phyloP scores from a whole-genome alignment of 345 rosid species.

The Rubroshorea leprosula region DNA sequence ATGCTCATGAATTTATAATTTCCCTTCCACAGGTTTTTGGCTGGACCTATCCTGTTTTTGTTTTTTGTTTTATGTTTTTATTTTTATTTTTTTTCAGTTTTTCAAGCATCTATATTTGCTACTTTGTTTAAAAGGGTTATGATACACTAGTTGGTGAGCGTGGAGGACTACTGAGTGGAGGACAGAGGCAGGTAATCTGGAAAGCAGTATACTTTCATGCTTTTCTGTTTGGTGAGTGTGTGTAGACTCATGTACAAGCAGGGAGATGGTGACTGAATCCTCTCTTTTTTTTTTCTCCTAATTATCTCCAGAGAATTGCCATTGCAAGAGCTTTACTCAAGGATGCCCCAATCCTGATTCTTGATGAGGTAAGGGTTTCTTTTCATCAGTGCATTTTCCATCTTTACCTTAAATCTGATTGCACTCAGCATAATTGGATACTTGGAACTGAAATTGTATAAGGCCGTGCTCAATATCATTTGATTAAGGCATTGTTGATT shows the following conservation, averaged over 20 bases:
- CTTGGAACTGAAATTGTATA: not conserved
- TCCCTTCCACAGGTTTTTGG: constrained; percentile 82
- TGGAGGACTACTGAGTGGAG: constrained; percentile 90
- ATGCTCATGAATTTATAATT: constrained; percentile 91
- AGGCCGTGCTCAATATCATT: too few species aligned
- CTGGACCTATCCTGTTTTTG: not conserved
- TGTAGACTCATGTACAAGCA: constrained; percentile 3
- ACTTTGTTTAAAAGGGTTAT: constrained; percentile 57
- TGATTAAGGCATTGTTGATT: too few species aligned
- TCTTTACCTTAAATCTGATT: not conserved
- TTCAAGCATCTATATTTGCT: constrained; percentile 17
- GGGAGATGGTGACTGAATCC: not conserved
- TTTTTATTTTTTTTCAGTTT: constrained; percentile 11
- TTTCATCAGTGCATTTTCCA: not conserved
- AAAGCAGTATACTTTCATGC: constrained; percentile 1
- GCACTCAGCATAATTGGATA: not conserved
- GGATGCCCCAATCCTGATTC: constrained; percentile 79
- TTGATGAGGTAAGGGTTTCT: constrained; percentile 68
- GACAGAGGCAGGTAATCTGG: constrained; percentile 77
- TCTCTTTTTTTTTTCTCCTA: not conserved
- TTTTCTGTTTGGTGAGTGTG: not conserved
- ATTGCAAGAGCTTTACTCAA: constrained; percentile 87
- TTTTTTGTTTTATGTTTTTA: too few species aligned
- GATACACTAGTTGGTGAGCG: constrained; percentile 91
- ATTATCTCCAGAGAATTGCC: constrained; percentile 66